Percentiles rank a stretch among this genome's conserved stretches.
phyloP scores from a whole-genome alignment of 73 alveolate genomes.

The Blepharisma stoltei region DNA sequence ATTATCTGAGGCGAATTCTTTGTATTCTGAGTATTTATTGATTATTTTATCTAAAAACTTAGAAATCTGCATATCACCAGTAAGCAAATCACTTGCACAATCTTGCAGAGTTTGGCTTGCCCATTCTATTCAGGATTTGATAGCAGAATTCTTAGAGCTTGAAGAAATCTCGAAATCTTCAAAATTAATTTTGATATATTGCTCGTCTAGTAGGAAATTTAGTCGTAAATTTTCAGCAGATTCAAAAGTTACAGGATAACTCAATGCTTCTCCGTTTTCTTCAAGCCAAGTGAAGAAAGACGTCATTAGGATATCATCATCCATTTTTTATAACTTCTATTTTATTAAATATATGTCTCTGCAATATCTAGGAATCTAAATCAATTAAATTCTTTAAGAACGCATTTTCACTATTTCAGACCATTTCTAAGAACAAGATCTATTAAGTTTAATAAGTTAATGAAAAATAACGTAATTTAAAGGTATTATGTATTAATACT shows the following conservation, averaged over 20 bases:
- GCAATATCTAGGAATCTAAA: no score
- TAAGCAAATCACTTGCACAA: not conserved
- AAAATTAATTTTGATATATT: not conserved
- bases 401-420: no score
- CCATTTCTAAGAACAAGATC: no score
- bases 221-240: not conserved
- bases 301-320: not conserved
- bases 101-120: not conserved
- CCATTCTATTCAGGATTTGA: not conserved
- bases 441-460: no score
- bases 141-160: not conserved
- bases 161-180: not conserved
- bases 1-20: not conserved
- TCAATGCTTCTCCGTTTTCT: not conserved
- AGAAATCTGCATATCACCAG: not conserved
- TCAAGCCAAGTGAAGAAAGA: slow-evolving; percentile 11
- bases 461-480: no score
- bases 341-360: no score
- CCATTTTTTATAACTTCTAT: no score
- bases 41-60: not conserved
- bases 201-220: not conserved
- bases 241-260: not conserved
- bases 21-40: not conserved
- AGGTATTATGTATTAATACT: no score
- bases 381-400: no score